Conservation (phyloP, 1,284 basidiomycete species). For the Trichosporon inkin region DNA sequence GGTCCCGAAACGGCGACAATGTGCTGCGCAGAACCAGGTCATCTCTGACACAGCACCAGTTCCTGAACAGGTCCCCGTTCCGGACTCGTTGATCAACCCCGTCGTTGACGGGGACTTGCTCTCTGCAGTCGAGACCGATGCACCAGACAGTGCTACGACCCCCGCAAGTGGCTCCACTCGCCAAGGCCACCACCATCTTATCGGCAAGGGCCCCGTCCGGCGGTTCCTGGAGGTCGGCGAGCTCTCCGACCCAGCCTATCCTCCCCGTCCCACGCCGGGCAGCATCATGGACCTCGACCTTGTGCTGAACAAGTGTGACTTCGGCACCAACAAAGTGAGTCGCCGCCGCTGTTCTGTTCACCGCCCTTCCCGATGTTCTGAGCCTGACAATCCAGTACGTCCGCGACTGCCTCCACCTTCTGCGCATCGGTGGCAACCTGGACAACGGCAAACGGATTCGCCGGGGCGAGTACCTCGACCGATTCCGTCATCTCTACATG, state of each 20-base stretch:
- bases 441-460: slow-evolving; percentile 61
- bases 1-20: neutral
- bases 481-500: slow-evolving; percentile 63
- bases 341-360: neutral
- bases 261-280: slow-evolving; percentile 74
- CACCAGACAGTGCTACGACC: neutral
- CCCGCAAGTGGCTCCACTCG: slow-evolving; percentile 17
- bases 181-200: slow-evolving; percentile 35
- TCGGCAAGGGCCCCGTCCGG: slow-evolving; percentile 68
- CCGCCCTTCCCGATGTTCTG: neutral
- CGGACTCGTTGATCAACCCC: slow-evolving; percentile 62
- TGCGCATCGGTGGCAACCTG: slow-evolving; percentile 63
- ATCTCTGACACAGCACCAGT: slow-evolving; percentile 54
- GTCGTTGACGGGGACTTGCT: slow-evolving; percentile 56
- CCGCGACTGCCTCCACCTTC: slow-evolving; percentile 68
- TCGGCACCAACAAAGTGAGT: slow-evolving; percentile 67
- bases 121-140: neutral
- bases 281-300: slow-evolving; percentile 80
- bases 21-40: neutral
- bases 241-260: slow-evolving; percentile 50
- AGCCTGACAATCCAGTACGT: slow-evolving; percentile 57
- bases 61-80: slow-evolving; percentile 65
- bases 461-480: slow-evolving; percentile 57
- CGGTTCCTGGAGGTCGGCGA: slow-evolving; percentile 66
- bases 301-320: slow-evolving; percentile 84